Base-by-base conservation (phyloP, 1,284 basidiomycete species). In the Leccinum holopus region DNA sequence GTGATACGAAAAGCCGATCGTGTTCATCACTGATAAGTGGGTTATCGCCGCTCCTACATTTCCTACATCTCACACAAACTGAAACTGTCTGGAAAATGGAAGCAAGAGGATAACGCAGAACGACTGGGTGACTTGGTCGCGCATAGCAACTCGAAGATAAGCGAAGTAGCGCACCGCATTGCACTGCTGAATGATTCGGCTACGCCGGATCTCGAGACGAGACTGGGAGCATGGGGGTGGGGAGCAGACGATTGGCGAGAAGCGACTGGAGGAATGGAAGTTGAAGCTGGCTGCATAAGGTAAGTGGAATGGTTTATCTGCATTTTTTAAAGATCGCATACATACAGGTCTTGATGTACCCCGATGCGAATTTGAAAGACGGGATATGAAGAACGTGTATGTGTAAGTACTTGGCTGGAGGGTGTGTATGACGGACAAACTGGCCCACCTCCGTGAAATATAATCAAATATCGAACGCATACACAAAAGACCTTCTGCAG, bases 261-360 rank as follows among this genome's bases (percentile, higher is more conserved):
- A 47, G 49, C n/a, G 1, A 49, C 47, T 9, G 1, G 32, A 28
- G 41, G 1, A 68, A 60, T 68, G 57, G 69, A 68, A 68, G 62
- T 25, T 5, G 33, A 2, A 9, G 16, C n/a, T 8, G 52, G 44
- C 44, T 18, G 14, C 16, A 41, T 6, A 12, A 30, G 12, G 16
- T 10, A 30, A 58, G 12, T 12, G 12, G 55, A n/a, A 32, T 12
- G 6, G 35, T 28, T n/a, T 9, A 18, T 32, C 53, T 53, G 12
- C 25, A 33, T 7, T 11, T n/a, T 3, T 10, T 28, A 11, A 14
- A 8, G 7, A 33, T 51, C 51, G 11, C 25, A 52, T 30, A 12
- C 44, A 21, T 21, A 12, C 18, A 47, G 18, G 18, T 47, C 35
- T 14, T 21, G 14, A 28, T 16, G 32, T 21, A 14, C 16, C 47